These are phyloP conservation scores for Clavispora fructus DNA, from an alignment of 805 yeast genomes.

Conservation along the genomic window DNA sequence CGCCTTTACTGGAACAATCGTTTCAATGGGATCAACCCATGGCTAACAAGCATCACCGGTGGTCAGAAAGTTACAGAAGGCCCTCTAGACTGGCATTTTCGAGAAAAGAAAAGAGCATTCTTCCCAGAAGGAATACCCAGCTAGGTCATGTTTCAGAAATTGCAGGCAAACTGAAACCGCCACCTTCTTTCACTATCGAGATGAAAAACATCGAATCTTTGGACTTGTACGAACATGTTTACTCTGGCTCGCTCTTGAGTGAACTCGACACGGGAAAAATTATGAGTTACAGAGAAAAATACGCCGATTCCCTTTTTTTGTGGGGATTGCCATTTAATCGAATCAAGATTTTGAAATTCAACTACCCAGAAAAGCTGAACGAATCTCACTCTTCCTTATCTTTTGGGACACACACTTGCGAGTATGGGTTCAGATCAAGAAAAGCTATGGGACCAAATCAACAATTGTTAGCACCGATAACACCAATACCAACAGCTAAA, in stretches of 20 bases:
- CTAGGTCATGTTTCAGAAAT: neutral
- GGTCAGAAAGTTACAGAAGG: neutral
- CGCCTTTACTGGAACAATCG: neutral
- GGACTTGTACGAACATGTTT: conserved; percentile 41
- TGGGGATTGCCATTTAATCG: conserved; percentile 87
- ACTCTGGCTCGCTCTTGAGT: conserved; percentile 36
- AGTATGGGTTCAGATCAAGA: conserved; percentile 25
- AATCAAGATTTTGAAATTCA: conserved; percentile 71
- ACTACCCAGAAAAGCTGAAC: conserved; percentile 31
- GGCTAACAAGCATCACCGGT: neutral
- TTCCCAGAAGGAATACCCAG: neutral
- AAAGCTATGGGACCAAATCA: conserved; percentile 15
- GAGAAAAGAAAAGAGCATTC: neutral
- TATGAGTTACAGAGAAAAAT: conserved; percentile 51
- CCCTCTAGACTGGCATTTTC: neutral
- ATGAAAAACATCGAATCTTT: conserved; percentile 41
- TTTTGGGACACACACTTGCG: conserved; percentile 20
- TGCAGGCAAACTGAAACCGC: conserved; percentile 3
- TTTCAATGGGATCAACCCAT: neutral
- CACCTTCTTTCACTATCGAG: conserved; percentile 37
- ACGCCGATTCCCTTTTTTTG: conserved; percentile 67
- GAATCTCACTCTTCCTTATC: neutral
- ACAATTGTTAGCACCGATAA: conserved; percentile 20
- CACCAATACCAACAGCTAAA: conserved; percentile 19
- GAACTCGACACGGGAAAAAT: conserved; percentile 33